Evolutionary conservation across 495 filamentous ascomycete species (phyloP).

Genomic region (Lophiostoma macrostomum): DNA sequence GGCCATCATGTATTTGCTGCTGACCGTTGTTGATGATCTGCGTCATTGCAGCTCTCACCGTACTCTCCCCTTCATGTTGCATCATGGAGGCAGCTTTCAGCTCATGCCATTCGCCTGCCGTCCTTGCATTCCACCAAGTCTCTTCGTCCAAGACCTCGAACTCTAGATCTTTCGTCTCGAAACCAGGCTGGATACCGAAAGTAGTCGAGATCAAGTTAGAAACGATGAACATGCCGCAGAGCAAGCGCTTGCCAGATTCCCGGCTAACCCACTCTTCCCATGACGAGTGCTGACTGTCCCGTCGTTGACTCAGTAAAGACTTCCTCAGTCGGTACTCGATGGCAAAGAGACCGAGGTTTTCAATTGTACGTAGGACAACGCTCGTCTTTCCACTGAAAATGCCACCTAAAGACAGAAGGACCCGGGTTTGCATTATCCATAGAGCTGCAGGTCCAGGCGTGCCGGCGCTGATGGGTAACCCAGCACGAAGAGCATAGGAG

Average conservation of each 20-base stretch:
- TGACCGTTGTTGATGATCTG: slow-evolving; percentile 5
- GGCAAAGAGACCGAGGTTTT: slow-evolving; percentile 12
- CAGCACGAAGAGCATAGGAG: slow-evolving; percentile 8
- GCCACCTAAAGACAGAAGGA: slow-evolving; percentile 10
- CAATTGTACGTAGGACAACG: slow-evolving; percentile 4
- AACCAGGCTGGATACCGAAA: slow-evolving; percentile 9
- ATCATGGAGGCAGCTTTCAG: background rate
- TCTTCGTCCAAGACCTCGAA: slow-evolving; percentile 19
- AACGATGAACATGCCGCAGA: slow-evolving; percentile 22
- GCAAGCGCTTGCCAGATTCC: slow-evolving; percentile 17
- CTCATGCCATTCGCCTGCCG: slow-evolving; percentile 9
- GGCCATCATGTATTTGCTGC: background rate
- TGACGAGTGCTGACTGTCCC: background rate
- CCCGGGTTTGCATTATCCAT: slow-evolving; percentile 15
- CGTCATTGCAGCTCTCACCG: slow-evolving; percentile 16
- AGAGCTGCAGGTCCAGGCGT: slow-evolving; percentile 5
- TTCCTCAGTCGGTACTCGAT: slow-evolving; percentile 18
- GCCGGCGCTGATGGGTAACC: slow-evolving; percentile 1
- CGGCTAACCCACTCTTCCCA: slow-evolving; percentile 22
- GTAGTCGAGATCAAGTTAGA: slow-evolving; percentile 20
- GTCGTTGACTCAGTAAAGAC: background rate
- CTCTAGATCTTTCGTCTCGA: slow-evolving; percentile 13
- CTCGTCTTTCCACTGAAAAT: slow-evolving; percentile 18
- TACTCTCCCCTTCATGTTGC: background rate
- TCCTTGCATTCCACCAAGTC: slow-evolving; percentile 12